Percentiles rank a stretch among this genome's conserved stretches.
These are phyloP conservation scores for Suhomyces sp. DNA, from an alignment of 805 yeast genomes.

Conservation along the genomic window DNA sequence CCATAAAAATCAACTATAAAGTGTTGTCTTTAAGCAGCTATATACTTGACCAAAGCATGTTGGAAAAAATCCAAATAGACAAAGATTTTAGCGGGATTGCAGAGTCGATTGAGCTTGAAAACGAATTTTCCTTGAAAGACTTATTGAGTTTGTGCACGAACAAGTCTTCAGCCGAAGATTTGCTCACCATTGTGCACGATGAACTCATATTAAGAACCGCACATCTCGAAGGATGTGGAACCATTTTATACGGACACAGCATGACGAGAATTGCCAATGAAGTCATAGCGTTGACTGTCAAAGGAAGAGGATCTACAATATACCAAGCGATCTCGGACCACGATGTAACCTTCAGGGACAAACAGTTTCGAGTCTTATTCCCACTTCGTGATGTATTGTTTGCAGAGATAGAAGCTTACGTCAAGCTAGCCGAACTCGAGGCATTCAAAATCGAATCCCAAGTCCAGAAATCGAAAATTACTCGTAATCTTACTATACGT, in stretches of 20 bases:
- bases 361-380: conserved; percentile 47
- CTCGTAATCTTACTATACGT: conserved; percentile 75
- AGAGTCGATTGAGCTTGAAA: conserved; percentile 4
- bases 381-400: conserved; percentile 76
- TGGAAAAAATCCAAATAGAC: conserved; percentile 32
- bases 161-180: conserved; percentile 66
- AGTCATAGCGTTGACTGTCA: conserved; percentile 74
- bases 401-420: conserved; percentile 63
- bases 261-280: conserved; percentile 83
- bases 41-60: conserved; percentile 24
- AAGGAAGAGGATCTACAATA: conserved; percentile 78
- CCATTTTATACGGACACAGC: conserved; percentile 70
- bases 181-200: conserved; percentile 45
- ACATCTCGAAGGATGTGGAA: conserved; percentile 39
- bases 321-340: conserved; percentile 51
- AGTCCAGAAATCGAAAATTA: conserved; percentile 35
- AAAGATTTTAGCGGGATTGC: conserved; percentile 23
- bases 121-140: conserved; percentile 23
- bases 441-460: conserved; percentile 23
- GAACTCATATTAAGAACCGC: conserved; percentile 51
- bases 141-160: conserved; percentile 42
- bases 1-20: conserved; percentile 33
- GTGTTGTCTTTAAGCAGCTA: conserved; percentile 43
- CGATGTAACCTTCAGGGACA: conserved; percentile 22
- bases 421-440: conserved; percentile 39